Evolutionary conservation across 805 yeast genomes (phyloP).

Genomic region (Lipomyces lipofer): DNA sequence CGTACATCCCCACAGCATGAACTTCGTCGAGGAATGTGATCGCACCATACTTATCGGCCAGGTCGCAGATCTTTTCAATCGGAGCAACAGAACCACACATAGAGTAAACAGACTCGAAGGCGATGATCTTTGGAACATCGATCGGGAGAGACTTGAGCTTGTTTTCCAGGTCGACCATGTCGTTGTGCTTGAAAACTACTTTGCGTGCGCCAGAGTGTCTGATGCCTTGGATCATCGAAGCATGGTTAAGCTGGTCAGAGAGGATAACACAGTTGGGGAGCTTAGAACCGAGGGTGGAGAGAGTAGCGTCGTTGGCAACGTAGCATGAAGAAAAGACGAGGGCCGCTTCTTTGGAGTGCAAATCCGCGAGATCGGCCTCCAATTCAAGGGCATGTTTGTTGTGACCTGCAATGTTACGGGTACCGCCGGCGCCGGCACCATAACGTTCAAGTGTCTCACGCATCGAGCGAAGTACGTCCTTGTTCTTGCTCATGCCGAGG

Average conservation of each 20-base stretch:
- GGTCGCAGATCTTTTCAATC: constrained; percentile 84
- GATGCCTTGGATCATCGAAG: constrained; percentile 96
- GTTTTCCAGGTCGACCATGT: constrained; percentile 77
- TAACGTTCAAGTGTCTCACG: constrained; percentile 76
- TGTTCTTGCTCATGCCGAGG: constrained; percentile 88
- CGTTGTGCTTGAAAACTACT: constrained; percentile 89
- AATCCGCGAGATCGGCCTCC: constrained; percentile 82
- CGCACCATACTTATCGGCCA: constrained; percentile 97
- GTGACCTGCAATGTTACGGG: constrained; percentile 98
- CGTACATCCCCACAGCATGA: constrained; percentile 98
- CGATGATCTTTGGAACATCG: constrained; percentile 87
- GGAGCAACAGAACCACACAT: constrained; percentile 99
- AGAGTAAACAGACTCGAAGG: constrained; percentile 95
- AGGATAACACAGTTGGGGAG: constrained; percentile 87
- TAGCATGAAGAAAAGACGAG: constrained; percentile 92
- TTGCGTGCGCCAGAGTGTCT: constrained; percentile 84
- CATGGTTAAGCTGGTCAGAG: constrained; percentile 91
- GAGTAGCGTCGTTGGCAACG: constrained; percentile 94
- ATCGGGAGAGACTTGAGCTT: constrained; percentile 77
- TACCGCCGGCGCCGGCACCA: constrained; percentile 99
- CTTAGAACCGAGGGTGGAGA: constrained; percentile 86
- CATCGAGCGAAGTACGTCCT: constrained; percentile 72
- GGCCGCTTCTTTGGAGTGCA: constrained; percentile 94
- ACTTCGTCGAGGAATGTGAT: constrained; percentile 96
- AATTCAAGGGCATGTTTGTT: constrained; percentile 83